Base-by-base conservation (phyloP, 1,284 basidiomycete genomes). In the Moniliella sp. region DNA sequence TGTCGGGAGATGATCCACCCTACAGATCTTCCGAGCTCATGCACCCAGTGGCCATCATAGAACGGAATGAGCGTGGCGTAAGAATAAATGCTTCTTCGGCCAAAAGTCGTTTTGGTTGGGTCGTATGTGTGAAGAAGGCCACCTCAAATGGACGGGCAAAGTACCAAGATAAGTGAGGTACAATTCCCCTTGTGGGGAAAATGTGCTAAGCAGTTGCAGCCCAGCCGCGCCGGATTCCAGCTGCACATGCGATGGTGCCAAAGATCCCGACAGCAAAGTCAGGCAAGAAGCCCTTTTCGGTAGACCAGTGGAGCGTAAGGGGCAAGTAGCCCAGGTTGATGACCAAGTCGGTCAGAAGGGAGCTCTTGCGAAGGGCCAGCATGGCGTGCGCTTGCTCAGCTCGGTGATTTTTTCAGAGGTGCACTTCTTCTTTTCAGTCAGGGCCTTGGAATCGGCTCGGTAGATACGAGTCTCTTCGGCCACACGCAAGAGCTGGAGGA, bases 271-370 rank as follows among this genome's bases (percentile, higher is more conserved):
- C 54, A 51, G 51, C 53, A 3, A 44, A 44, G 4, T 58, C 55
- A 10, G 36, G 31, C 18, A 58, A 42, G 26, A 58, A 27, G 4
- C 55, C 55, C 10, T 32, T 32, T 12, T 12, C 8, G 2, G 63
- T 69, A 39, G 43, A 78, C 80, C 78, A 83, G 56, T 84, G 81
- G 31, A 81, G 59, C 3, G 80, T 78, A 34, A 80, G 61, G 3
- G 80, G 81, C 25, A 82, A 61, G 55, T 81, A 77, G 18, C 72
- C 73, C 3, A 75, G 40, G 49, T 82, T 83, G 28, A 73, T 70
- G 30, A 77, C 63, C 15, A 78, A 53, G 44, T 82, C 77, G 37
- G 71, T 74, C 67, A 72, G 71, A 37, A 76, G 10, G 74, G 70
- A 40, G 71, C 67, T 70, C n/a, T 76, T 76, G 41, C 66, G 63